Base-by-base conservation (phyloP, 495 filamentous ascomycete genomes). In the Daldinia concentrica region DNA sequence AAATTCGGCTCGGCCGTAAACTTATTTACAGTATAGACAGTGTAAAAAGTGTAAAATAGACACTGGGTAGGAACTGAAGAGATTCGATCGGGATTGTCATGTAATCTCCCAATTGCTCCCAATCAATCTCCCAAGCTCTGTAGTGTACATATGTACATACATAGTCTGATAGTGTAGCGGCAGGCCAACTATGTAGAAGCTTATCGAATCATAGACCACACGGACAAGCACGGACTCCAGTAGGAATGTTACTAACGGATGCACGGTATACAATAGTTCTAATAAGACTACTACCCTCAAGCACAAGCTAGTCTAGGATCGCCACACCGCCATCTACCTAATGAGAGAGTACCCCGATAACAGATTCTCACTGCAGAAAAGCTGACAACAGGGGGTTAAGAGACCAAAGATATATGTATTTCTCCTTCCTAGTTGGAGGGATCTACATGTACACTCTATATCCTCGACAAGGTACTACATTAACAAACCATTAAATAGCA, bases 301-400 rank as follows among this genome's bases (percentile, higher is more conserved):
- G 30, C 50, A 50, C 64, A 39, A 4, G 30, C 54, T 58, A 62
- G 51, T 17, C 68, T 15, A 52, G 66, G 74, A 77, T 76, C 74
- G 74, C 68, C 71, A 77, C 76, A 77, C 76, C 76, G 76, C 76
- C 71, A 64, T 71, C 57, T 76, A 77, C 76, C 48, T 74, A 3
- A 6, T 15, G 2, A 2, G 15, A 14, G 45, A 32, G 76, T 77
- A 77, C 58, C 71, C 54, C 60, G 51, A 71, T 74, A 71, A 71
- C 71, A 74, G 19, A 34, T 55, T 51, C 62, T 29, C 36, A 14
- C 54, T 58, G 54, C 22, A 8, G 65, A 11, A 39, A 37, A 29
- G 68, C 68, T 36, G 55, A 19, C 14, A 58, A 14, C 54, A 19
- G 55, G 56, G 30, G 27, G 52, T 29, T 22, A 3, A 71, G 70